Evolutionary conservation across 176 grass and related monocot species (phyloP), one percentile per base, ranked within the genome.

Genomic region (Triticum turgidum): DNA sequence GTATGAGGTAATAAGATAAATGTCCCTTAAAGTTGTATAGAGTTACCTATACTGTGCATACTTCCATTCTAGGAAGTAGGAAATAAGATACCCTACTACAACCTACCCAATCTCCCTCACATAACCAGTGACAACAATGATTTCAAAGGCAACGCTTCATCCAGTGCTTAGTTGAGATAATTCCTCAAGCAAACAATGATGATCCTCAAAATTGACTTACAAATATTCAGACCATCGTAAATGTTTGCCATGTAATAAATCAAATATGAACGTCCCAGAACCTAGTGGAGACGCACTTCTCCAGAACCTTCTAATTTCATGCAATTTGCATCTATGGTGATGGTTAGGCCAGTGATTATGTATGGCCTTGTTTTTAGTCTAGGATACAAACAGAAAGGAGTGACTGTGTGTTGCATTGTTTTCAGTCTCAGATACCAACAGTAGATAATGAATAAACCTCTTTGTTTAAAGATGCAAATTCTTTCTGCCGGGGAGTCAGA

Each of bases 381-480:
- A 27, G 20, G 18, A 22, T 81, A 47, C 29, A 18, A 51, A 47
- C 15, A 81, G 18, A 47, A 33, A 65, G 15, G 45, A 82, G 22
- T 69, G 63, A 45, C 14, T 68, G 18, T 67, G 18, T 68, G 44
- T 49, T 42, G 27, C 38, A 13, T 34, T 67, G 42, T 81, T 81
- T 81, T 81, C 63, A 51, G 41, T 67, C 79, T 81, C 41, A 81
- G 17, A 13, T 68, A 68, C 47, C 22, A 49, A 75, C 24, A 75
- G 42, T 49, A 49, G 22, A 45, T 14, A 25, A 75, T 75, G 13
- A 51, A 75, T 51, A 65, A 68, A 32, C 9, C 0, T 42, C 37
- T 67, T 76, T 38, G 44, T 27, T 65, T 63, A 73, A 64, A 80
- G 54, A 66, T 32, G 58, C 82, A 80, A 84, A 65, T 22, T 45